Conservation (phyloP, 257 asterid genomes). For the Lavandula angustifolia region DNA sequence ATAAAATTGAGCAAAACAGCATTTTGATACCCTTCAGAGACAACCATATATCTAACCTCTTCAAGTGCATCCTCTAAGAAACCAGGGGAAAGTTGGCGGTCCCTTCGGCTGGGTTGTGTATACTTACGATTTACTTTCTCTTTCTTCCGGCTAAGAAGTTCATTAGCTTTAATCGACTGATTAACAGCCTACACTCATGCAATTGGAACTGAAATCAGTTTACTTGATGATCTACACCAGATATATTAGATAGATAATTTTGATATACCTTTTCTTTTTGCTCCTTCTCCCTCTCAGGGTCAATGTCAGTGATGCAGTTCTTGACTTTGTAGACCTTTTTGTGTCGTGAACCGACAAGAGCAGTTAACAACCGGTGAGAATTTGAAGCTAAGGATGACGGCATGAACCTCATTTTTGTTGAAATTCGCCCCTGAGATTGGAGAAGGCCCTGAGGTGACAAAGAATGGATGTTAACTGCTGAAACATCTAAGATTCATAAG, state of each 20-base stretch:
- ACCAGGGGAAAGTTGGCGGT: constrained; percentile 97
- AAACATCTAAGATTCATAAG: constrained; percentile 3
- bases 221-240: constrained; percentile 15
- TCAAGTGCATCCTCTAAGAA: constrained; percentile 92
- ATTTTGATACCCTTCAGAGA: neutral
- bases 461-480: constrained; percentile 20
- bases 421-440: constrained; percentile 93
- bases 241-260: constrained; percentile 12
- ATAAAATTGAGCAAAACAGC: neutral
- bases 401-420: constrained; percentile 92
- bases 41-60: constrained; percentile 53
- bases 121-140: constrained; percentile 92
- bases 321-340: constrained; percentile 89
- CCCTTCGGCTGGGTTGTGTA: constrained; percentile 83
- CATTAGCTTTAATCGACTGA: constrained; percentile 89
- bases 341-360: constrained; percentile 97
- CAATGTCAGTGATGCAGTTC: constrained; percentile 95
- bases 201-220: constrained; percentile 21
- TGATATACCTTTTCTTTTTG: constrained; percentile 75
- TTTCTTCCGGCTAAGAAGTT: constrained; percentile 86
- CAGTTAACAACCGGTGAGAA: constrained; percentile 92
- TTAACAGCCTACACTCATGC: constrained; percentile 59
- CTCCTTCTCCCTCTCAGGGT: constrained; percentile 99
- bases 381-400: constrained; percentile 93
- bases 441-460: constrained; percentile 72